Base-by-base conservation (phyloP, 2,329 filamentous ascomycete species). In the Paraphoma sp. region DNA sequence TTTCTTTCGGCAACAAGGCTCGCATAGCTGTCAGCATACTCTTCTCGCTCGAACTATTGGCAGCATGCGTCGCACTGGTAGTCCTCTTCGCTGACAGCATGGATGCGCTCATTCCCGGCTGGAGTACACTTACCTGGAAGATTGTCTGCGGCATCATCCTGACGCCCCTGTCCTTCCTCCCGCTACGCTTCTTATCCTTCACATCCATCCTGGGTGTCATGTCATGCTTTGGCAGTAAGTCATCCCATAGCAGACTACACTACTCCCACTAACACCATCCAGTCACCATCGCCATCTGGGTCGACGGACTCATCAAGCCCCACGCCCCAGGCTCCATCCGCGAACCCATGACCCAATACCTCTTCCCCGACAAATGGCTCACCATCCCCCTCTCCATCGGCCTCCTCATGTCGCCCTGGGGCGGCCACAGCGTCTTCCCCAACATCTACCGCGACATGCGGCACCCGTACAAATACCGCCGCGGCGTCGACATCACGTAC, bases 81-180 rank as follows among this genome's bases (percentile, higher is more conserved):
- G 91, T 97, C 17, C 84, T 97, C n/a, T 98, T 98, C 75, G 91
- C 92, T n/a, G 95, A 98, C 78, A 96, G 91, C 44, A 83, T 98
- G 66, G 82, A 91, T 67, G 85, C 91, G 12, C 79, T 98, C 17
- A 86, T 97, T 48, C 91, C 92, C 0, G 87, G 85, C 0, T 78
- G 90, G 60, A 87, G 84, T 45, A 79, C 90, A 5, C 83, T 86
- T 0, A 81, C 86, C 58, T 98, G 94, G 93, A 98, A 98, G 78
- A 81, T 94, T 31, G 76, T 96, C 30, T 96, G 93, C 74, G 89
- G 91, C 14, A 57, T 92, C 16, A 81, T 96, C 52, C 81, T 98
- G 63, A 81, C 96, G 55, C 91, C 93, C 11, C 82, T 98, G 50
- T 92, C 90, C 70, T 96, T 96, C 73, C 79, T 96, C 33, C 94